Evolutionary conservation across 352 stramenopile genomes (phyloP), one percentile per base, ranked within the genome.

Genomic region (Phytopythium aichiense): DNA sequence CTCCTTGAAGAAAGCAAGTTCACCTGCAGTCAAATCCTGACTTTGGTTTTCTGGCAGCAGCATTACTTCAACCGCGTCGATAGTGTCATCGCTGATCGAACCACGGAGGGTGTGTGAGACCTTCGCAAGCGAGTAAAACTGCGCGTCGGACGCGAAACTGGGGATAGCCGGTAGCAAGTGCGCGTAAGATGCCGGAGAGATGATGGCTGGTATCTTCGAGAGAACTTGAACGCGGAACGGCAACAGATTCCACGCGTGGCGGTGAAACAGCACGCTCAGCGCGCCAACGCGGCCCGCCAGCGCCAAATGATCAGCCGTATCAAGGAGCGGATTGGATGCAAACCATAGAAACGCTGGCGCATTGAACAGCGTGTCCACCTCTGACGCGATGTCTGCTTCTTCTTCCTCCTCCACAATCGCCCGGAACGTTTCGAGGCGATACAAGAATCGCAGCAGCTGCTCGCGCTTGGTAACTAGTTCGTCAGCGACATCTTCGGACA

Each of bases 191-290:
- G 30, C 62, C 22, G 84, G 81, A 30, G 71, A 48, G 1, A 81
- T 35, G 23, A 50, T 77, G 5, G 76, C 63, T 33, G 81, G 73
- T 2, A 91, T 49, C 28, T 74, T 48, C 4, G 82, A 67, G 1
- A 93, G 71, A 52, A 93, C 65, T 0, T 78, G 59, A 7, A 81
- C 30, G 30, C 81, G 81, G 31, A 65, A 63, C 31, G 84, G 71
- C 4, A 87, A 28, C 25, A 93, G 51, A 50, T 82, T 87, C 53
- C 60, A 81, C n/a, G 64, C 69, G 28, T 93, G 73, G 3, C 81
- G 70, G 20, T 63, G 55, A 12, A 91, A 74, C 25, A 93, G 43
- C 31, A 87, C 65, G 0, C 28, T 63, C 0, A 93, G 63, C 0
- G 79, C 78, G 18, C 56, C 38, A 6, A 88, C 31, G 1, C 84